Percentiles rank a stretch among this genome's conserved stretches.
Evolutionary conservation across 331 rosid species (phyloP).

Genomic region (Quercus lobata): DNA sequence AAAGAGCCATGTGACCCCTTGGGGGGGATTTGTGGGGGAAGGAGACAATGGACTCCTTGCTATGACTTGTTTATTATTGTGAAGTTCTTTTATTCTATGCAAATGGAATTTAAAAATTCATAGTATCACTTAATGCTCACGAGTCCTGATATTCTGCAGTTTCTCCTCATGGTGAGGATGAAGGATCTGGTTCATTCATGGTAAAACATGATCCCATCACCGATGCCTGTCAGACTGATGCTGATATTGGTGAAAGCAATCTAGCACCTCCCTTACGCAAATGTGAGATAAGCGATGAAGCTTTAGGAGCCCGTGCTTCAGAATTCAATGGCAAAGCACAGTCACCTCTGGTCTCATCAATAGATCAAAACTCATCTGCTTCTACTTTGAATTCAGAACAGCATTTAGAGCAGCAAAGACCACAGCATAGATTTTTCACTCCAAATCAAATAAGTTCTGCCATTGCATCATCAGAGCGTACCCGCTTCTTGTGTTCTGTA

Average conservation of each 20-base stretch:
- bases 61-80: background rate
- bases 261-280: constrained; percentile 8
- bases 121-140: constrained; percentile 1
- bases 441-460: constrained; percentile 47
- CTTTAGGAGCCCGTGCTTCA: constrained; percentile 16
- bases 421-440: constrained; percentile 17
- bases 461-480: constrained; percentile 44
- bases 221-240: constrained; percentile 11
- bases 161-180: constrained; percentile 28
- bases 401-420: background rate
- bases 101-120: background rate
- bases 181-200: constrained; percentile 20
- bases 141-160: constrained; percentile 30
- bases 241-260: constrained; percentile 11
- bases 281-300: constrained; percentile 10
- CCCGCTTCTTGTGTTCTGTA: constrained; percentile 49
- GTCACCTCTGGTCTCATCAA: constrained; percentile 1
- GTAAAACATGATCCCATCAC: constrained; percentile 15
- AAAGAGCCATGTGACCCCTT: background rate
- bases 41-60: background rate
- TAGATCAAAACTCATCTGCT: constrained; percentile 20
- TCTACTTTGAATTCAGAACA: constrained; percentile 23
- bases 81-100: background rate
- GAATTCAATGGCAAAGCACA: constrained; percentile 22
- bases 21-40: background rate